Base-by-base conservation (phyloP, 2,329 filamentous ascomycete species). In the Colletotrichum tabaci region DNA sequence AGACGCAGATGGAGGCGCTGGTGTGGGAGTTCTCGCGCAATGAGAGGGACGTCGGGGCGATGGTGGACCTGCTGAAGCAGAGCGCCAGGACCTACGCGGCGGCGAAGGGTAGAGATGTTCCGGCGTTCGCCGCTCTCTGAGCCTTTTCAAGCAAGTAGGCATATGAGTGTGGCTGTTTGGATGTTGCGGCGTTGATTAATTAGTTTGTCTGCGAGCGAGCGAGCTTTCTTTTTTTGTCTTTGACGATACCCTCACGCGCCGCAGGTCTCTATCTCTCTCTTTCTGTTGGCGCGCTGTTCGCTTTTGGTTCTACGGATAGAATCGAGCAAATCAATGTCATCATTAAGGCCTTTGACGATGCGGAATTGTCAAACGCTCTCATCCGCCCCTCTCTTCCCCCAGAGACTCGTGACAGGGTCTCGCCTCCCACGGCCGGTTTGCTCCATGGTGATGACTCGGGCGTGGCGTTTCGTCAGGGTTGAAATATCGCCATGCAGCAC, bases 331-430 rank as follows among this genome's bases (percentile, higher is more conserved):
- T 10, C 26, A 13, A 10, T 55, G 15, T 9, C 16, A 26, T n/a
- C 16, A 40, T 8, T 4, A 40, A 13, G 3, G 30, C 10, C 10
- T 21, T 40, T 21, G 30, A 7, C 30, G 4, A n/a, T 35, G 9
- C 30, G 15, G 15, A 26, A n/a, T n/a, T 21, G 18, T 40, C 10
- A 21, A 56, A 16, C 30, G 1, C 3, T 21, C 30, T 15, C 16
- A 13, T 9, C 30, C 35, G 9, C 35, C 35, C 8, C 35, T 38
- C 9, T 38, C 30, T 9, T 9, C 30, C 8, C 16, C 30, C 4
- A 4, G 0, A n/a, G 16, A 21, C 26, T 55, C 5, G 15, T 13
- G 63, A 81, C 0, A 38, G 62, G 57, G 81, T 80, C 0, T 18
- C 44, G 47, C 50, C 61, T 35, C n/a, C 55, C 40, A 35, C 2